A percentile compares a stretch with the other conserved stretches of the same genome.
Evolutionary conservation across 2,329 filamentous ascomycete genomes (phyloP).

Genomic region (Fusarium denticulatum): DNA sequence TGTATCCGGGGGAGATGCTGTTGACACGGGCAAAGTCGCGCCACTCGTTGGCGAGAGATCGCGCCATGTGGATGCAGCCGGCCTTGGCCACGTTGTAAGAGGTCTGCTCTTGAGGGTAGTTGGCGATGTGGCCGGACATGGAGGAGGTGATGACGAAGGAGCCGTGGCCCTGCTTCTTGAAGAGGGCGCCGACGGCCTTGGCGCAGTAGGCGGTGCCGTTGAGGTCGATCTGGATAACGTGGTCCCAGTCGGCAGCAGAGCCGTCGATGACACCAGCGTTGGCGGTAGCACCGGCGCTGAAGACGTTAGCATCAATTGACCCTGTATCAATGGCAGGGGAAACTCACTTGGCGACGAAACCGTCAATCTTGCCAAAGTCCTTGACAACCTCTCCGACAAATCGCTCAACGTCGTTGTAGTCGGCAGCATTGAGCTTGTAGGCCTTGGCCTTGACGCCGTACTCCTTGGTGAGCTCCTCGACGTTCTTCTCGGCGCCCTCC

Average conservation of each 20-base stretch:
- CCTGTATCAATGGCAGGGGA: not conserved
- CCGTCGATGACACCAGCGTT: constrained; percentile 74
- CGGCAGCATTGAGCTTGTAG: constrained; percentile 68
- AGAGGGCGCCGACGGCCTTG: constrained; percentile 70
- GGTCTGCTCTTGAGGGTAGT: constrained; percentile 74
- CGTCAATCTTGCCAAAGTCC: constrained; percentile 79
- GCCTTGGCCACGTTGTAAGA: constrained; percentile 74
- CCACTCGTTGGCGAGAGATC: constrained; percentile 70
- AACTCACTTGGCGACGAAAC: constrained; percentile 79
- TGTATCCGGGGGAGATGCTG: constrained; percentile 74
- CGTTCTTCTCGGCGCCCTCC: constrained; percentile 73
- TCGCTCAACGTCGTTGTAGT: constrained; percentile 61
- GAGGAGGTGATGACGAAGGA: constrained; percentile 76
- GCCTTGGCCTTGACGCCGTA: constrained; percentile 75
- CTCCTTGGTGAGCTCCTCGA: constrained; percentile 69
- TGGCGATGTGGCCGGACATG: constrained; percentile 77
- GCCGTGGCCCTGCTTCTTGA: constrained; percentile 70
- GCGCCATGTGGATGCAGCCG: constrained; percentile 60
- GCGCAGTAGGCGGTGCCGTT: constrained; percentile 76
- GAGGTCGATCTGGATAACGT: constrained; percentile 71
- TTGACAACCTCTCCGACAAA: constrained; percentile 71
- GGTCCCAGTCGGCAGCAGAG: constrained; percentile 71
- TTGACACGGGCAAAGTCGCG: constrained; percentile 74
- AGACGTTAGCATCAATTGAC: not conserved
- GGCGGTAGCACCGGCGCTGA: constrained; percentile 72